These are phyloP conservation scores for Fomitopsis betulina DNA, from an alignment of 1,284 basidiomycete genomes.

Conservation along the genomic window DNA sequence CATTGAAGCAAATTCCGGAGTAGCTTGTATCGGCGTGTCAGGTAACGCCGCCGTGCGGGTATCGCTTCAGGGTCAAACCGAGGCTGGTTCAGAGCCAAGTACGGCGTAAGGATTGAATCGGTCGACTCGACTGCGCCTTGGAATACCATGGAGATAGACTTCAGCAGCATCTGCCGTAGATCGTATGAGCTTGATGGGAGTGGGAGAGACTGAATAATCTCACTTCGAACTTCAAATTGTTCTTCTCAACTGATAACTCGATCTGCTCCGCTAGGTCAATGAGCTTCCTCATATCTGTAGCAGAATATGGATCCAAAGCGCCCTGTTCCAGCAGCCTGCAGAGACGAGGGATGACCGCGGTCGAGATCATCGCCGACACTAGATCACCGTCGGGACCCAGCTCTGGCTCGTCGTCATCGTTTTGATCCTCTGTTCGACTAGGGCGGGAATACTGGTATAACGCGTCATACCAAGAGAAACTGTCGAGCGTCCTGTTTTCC, in stretches of 20 bases:
- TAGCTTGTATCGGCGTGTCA: slow-evolving; percentile 70
- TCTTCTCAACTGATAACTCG: slow-evolving; percentile 69
- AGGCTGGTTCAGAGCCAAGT: slow-evolving; percentile 35
- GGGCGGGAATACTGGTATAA: slow-evolving; percentile 78
- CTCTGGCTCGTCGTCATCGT: slow-evolving; percentile 41
- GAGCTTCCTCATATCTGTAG: slow-evolving; percentile 56
- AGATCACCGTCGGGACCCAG: slow-evolving; percentile 84
- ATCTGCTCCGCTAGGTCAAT: slow-evolving; percentile 81
- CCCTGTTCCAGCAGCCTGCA: slow-evolving; percentile 68
- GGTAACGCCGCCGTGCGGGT: slow-evolving; percentile 66
- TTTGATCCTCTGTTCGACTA: slow-evolving; percentile 27
- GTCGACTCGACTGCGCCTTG: slow-evolving; percentile 47
- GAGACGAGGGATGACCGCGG: slow-evolving; percentile 75
- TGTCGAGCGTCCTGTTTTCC: slow-evolving; percentile 64
- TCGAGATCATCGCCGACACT: slow-evolving; percentile 85
- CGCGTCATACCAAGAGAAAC: slow-evolving; percentile 79
- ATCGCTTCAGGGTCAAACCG: slow-evolving; percentile 78
- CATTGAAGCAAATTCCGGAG: slow-evolving; percentile 70
- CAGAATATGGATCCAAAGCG: slow-evolving; percentile 80
- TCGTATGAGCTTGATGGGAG: background rate
- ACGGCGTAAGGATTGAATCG: slow-evolving; percentile 41
- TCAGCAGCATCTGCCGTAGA: slow-evolving; percentile 52
- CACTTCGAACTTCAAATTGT: slow-evolving; percentile 70
- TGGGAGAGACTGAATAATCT: slow-evolving; percentile 16
- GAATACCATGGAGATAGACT: slow-evolving; percentile 59